Base-by-base conservation (phyloP, 768 basidiomycete species). In the Chalciporus piperatus region DNA sequence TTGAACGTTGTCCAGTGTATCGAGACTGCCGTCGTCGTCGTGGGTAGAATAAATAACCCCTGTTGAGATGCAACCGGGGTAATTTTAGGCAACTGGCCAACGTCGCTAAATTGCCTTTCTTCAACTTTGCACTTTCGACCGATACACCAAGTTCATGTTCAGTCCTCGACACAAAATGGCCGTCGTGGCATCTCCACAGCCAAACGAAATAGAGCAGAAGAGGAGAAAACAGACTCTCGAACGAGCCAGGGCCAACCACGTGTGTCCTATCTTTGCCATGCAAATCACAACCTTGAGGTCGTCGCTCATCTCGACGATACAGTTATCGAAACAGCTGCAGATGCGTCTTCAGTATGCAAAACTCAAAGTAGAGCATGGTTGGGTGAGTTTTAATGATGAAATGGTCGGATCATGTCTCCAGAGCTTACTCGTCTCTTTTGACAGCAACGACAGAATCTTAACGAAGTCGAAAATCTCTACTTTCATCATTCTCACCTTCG, bases 391-490 rank as follows among this genome's bases (percentile, higher is more conserved):
- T 4, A 9, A 2, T 22, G 6, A 9, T 12, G 19, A n/a, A 35
- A 6, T 4, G 7, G 23, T 33, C 37, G 12, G 44, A 41, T 43
- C 25, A 17, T 28, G 23, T 20, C 16, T 25, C 25, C 28, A 12
- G n/a, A n/a, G 19, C 20, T 44, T 46, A 52, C 41, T 23, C 10
- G 4, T 28, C 41, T 13, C 41, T 42, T 17, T 30, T 23, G 10
- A 39, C 61, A 88, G 87, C 85, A 87, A 82, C 79, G 82, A 52
- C 87, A 90, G 67, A 87, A 77, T 41, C 69, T 90, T 47, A 88
- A 86, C 60, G 88, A 90, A 69, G 88, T 90, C 6, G 88, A 90
- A 66, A 89, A 89, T 60, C 73, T 90, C 9, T 90, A 89, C 72
- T 89, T 89, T 60, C 84, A 82, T 44, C 84, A 85, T 61, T 84